Conservation (phyloP, 768 basidiomycete genomes). For the Tylopilus intermedius region DNA sequence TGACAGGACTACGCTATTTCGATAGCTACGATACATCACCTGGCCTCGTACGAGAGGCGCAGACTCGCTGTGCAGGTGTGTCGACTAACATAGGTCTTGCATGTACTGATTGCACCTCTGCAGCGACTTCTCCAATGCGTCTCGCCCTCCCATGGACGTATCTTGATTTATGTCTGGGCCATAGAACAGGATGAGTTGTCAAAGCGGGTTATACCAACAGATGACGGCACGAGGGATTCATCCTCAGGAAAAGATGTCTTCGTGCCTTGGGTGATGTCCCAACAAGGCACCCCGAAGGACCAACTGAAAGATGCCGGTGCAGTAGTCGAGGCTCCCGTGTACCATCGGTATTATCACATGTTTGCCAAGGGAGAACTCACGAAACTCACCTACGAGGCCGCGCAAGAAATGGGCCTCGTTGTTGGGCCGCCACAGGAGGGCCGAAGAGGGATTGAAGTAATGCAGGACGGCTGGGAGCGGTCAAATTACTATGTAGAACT, state of each 20-base stretch:
- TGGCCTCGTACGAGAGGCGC: slow-evolving; percentile 75
- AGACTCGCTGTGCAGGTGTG: slow-evolving; percentile 67
- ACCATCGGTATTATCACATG: slow-evolving; percentile 95
- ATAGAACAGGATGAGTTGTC: slow-evolving; percentile 86
- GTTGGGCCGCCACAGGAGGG: slow-evolving; percentile 37
- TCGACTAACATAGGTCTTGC: not conserved
- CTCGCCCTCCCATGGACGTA: slow-evolving; percentile 63
- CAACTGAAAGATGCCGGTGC: not conserved
- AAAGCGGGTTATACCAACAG: slow-evolving; percentile 57
- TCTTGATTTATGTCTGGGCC: slow-evolving; percentile 96
- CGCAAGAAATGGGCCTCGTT: slow-evolving; percentile 47
- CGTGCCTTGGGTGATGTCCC: slow-evolving; percentile 79
- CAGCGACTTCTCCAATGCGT: slow-evolving; percentile 64
- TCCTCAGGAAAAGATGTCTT: slow-evolving; percentile 71
- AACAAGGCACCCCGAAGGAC: slow-evolving; percentile 18
- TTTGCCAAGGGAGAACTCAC: slow-evolving; percentile 78
- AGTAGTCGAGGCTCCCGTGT: slow-evolving; percentile 36
- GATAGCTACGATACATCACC: slow-evolving; percentile 95
- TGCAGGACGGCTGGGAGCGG: slow-evolving; percentile 78
- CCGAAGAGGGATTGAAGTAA: slow-evolving; percentile 54
- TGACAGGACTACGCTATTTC: slow-evolving; percentile 93
- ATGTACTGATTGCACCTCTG: not conserved
- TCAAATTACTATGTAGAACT: slow-evolving; percentile 87
- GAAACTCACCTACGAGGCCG: slow-evolving; percentile 59
- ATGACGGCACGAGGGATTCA: not conserved